phyloP scores from a whole-genome alignment of 1,284 basidiomycete genomes.

The Microbotryomycetes sp. region DNA sequence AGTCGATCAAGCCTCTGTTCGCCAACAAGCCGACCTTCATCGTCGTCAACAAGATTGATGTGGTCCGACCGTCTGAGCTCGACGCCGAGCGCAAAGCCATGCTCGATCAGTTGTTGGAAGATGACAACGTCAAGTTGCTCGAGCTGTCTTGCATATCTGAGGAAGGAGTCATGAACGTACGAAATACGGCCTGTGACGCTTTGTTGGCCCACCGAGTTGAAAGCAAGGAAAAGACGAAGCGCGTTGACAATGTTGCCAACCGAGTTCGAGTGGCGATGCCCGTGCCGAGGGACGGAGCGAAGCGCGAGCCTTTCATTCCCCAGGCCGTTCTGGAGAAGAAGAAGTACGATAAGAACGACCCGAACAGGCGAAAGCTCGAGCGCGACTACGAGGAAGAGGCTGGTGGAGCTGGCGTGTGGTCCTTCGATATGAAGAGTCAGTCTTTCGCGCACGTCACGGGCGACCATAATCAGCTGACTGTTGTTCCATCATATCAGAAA shows the following conservation, averaged over 20 bases:
- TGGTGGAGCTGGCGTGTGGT: conserved; percentile 82
- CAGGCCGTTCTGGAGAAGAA: conserved; percentile 56
- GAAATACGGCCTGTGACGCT: conserved; percentile 84
- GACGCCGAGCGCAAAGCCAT: conserved; percentile 62
- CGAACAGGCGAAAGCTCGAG: conserved; percentile 61
- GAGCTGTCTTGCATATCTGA: conserved; percentile 88
- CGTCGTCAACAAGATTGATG: conserved; percentile 94
- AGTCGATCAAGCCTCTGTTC: conserved; percentile 95
- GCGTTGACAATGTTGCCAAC: conserved; percentile 84
- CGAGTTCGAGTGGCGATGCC: conserved; percentile 89
- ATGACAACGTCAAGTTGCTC: conserved; percentile 51
- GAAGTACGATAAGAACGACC: conserved; percentile 73
- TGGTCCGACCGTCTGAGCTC: conserved; percentile 74
- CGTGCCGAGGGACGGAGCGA: conserved; percentile 74
- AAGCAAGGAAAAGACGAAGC: conserved; percentile 82
- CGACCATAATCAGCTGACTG: background rate
- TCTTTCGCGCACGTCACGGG: conserved; percentile 19
- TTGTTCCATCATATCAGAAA: conserved; percentile 8
- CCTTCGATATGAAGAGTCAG: conserved; percentile 77
- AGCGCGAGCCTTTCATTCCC: conserved; percentile 77
- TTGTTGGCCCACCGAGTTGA: conserved; percentile 88
- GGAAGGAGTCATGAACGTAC: conserved; percentile 90
- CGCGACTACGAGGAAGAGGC: conserved; percentile 72
- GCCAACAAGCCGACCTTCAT: conserved; percentile 81
- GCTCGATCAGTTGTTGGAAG: conserved; percentile 74